phyloP scores from a whole-genome alignment of 2,329 filamentous ascomycete species.

The Diaporthe nobilis region DNA sequence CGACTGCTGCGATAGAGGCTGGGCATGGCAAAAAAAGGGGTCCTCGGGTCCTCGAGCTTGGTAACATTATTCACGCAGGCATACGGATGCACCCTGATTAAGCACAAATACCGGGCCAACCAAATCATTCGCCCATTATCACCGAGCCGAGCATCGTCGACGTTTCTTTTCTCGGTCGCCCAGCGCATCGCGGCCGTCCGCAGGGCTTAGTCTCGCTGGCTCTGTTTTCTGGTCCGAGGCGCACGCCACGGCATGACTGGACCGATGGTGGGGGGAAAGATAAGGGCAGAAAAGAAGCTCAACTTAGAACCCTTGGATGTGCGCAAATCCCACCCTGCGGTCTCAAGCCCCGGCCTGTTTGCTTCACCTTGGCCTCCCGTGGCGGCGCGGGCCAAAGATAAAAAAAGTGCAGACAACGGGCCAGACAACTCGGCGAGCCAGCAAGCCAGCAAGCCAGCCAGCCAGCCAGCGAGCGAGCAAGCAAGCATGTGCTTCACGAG shows the following conservation, averaged over 20 bases:
- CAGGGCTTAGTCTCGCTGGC: slow-evolving; percentile 27
- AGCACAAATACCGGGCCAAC: slow-evolving; percentile 21
- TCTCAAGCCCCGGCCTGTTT: slow-evolving; percentile 27
- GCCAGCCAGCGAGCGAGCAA: not conserved
- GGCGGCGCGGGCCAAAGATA: slow-evolving; percentile 19
- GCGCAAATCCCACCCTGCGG: slow-evolving; percentile 30
- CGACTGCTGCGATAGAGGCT: not conserved
- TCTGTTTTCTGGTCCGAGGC: not conserved
- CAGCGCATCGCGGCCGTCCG: not conserved
- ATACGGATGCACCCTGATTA: slow-evolving; percentile 6
- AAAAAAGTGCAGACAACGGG: slow-evolving; percentile 7
- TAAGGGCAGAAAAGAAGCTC: slow-evolving; percentile 33
- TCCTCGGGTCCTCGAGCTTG: not conserved
- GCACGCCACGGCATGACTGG: slow-evolving; percentile 29
- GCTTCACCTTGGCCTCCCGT: slow-evolving; percentile 11
- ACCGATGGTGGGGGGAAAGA: slow-evolving; percentile 35
- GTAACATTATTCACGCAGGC: not conserved
- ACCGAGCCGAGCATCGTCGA: not conserved
- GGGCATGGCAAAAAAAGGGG: slow-evolving; percentile 1
- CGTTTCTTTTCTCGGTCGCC: slow-evolving; percentile 3
- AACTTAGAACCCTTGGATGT: not conserved
- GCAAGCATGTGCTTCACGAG: slow-evolving; percentile 9
- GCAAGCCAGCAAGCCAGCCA: no score
- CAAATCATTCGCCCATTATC: not conserved
- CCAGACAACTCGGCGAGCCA: not conserved